phyloP scores from a whole-genome alignment of 176 grass and related monocot genomes.

The Juncus inflexus region DNA sequence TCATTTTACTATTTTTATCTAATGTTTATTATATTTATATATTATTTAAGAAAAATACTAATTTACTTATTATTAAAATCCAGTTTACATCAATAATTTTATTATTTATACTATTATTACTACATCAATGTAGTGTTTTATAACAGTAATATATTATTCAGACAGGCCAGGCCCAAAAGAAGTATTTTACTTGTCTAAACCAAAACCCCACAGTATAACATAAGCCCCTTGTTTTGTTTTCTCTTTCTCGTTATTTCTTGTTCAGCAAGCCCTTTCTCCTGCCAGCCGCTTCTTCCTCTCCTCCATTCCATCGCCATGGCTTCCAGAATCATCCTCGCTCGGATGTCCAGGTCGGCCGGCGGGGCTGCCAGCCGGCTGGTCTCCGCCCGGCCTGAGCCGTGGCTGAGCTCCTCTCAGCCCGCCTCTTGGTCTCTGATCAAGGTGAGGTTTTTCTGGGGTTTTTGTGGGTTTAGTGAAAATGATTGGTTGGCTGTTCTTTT shows the following conservation, averaged over 20 bases:
- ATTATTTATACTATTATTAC: too few species aligned
- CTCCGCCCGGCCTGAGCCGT: not conserved
- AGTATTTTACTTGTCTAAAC: too few species aligned
- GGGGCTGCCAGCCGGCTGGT: slow-evolving; percentile 3
- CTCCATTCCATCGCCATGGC: slow-evolving; percentile 11
- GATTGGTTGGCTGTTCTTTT: too few species aligned
- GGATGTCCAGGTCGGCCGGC: slow-evolving; percentile 1
- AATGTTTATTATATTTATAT: too few species aligned
- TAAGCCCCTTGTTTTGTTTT: slow-evolving; percentile 1
- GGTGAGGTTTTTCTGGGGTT: slow-evolving; percentile 1
- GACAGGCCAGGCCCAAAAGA: not conserved
- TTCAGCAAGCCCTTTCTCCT: slow-evolving; percentile 20
- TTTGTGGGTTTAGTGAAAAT: too few species aligned
- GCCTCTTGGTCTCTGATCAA: slow-evolving; percentile 11
- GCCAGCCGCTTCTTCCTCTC: not conserved
- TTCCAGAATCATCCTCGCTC: slow-evolving; percentile 21
- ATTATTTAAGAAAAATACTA: too few species aligned
- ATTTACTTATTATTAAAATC: too few species aligned
- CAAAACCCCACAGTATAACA: slow-evolving; percentile 15
- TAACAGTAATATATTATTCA: too few species aligned
- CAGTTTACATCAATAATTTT: too few species aligned
- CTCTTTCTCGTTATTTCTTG: slow-evolving; percentile 19
- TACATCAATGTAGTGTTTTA: too few species aligned
- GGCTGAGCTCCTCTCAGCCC: slow-evolving; percentile 8
- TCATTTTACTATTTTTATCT: too few species aligned